Percentiles rank a stretch among this genome's conserved stretches.
Evolutionary conservation across 2,329 filamentous ascomycete genomes (phyloP).

Genomic region (Bipolaris victoriae): DNA sequence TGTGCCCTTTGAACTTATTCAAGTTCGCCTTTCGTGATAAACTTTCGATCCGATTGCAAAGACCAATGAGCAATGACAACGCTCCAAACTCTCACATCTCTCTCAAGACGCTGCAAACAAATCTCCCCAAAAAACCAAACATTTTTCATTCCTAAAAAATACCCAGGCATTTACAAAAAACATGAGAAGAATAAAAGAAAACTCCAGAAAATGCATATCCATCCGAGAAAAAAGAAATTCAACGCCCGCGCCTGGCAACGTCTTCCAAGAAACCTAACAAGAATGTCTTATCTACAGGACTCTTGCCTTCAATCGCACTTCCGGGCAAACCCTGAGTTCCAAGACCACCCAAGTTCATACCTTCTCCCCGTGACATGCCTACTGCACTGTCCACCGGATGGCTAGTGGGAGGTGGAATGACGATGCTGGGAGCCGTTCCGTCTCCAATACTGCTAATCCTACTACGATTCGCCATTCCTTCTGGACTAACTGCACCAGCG

Average conservation of each 20-base stretch:
- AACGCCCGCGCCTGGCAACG: slow-evolving; percentile 47
- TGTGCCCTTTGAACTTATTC: no score
- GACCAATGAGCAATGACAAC: no score
- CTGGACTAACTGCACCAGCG: slow-evolving; percentile 32
- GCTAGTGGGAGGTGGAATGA: slow-evolving; percentile 27
- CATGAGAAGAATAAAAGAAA: neutral
- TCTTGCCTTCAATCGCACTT: slow-evolving; percentile 32
- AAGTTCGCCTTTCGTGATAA: no score
- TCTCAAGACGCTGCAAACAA: no score
- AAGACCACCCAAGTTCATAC: slow-evolving; percentile 7
- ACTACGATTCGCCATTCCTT: slow-evolving; percentile 34
- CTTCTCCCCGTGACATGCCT: slow-evolving; percentile 1
- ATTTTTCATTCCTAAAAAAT: neutral
- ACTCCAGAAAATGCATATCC: neutral
- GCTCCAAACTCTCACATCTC: no score
- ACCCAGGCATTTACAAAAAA: neutral
- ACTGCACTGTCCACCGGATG: slow-evolving; percentile 13
- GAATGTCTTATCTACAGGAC: slow-evolving; percentile 74
- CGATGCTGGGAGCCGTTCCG: slow-evolving; percentile 20
- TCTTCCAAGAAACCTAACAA: slow-evolving; percentile 75
- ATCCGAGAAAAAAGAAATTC: neutral
- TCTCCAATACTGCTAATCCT: slow-evolving; percentile 48
- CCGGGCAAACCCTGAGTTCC: slow-evolving; percentile 6
- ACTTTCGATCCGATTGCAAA: no score
- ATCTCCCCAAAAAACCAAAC: no score